A percentile compares a stretch with the other conserved stretches of the same genome.
Evolutionary conservation across 345 rosid species (phyloP).

Genomic region (Euphorbia lathyris): DNA sequence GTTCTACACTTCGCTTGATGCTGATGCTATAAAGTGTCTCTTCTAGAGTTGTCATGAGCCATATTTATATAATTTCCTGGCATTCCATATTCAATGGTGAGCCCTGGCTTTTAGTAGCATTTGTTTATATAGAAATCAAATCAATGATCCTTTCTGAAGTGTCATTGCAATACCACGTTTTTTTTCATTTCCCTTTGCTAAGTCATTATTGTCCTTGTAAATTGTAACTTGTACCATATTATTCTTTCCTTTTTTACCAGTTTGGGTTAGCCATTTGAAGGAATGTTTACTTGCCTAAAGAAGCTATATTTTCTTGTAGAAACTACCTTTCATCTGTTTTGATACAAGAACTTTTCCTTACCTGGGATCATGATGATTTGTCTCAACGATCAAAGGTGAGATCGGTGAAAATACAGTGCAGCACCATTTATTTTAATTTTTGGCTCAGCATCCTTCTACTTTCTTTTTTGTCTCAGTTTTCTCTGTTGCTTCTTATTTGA

Average conservation of each 20-base stretch:
- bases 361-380: constrained; percentile 97
- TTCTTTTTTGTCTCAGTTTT: neutral
- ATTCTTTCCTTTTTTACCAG: neutral
- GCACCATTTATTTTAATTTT: constrained; percentile 6
- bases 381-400: constrained; percentile 89
- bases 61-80: neutral
- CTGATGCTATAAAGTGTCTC: neutral
- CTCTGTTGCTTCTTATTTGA: neutral
- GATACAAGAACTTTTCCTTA: constrained; percentile 92
- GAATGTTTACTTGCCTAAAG: constrained; percentile 23
- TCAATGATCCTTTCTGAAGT: neutral
- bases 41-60: neutral
- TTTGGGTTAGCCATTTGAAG: constrained; percentile 6
- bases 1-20: neutral
- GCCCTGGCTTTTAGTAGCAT: neutral
- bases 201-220: neutral
- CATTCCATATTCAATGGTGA: neutral
- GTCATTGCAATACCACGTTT: neutral
- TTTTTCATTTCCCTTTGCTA: neutral
- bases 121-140: neutral
- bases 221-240: neutral
- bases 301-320: constrained; percentile 53
- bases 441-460: neutral
- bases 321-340: constrained; percentile 93
- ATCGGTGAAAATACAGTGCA: neutral